Base-by-base conservation (phyloP, 345 rosid species). In the Lumnitzera littorea region DNA sequence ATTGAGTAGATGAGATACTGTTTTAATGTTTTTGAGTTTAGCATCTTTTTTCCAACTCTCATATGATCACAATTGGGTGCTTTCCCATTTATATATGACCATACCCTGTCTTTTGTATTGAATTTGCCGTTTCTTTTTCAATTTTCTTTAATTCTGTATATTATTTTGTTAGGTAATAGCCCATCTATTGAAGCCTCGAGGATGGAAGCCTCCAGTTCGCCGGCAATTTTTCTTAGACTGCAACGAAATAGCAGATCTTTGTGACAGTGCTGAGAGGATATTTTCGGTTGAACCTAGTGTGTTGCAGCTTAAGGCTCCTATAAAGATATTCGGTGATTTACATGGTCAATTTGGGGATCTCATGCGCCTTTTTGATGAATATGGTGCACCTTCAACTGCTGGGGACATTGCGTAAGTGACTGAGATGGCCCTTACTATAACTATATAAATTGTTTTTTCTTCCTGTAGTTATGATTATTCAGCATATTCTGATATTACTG, bases 281-380 rank as follows among this genome's bases (percentile, higher is more conserved):
- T 89, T 91, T 82, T 69, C 92, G 25, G 74, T 82, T 12, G 98
- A 91, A 71, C 87, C 96, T 27, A 89, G 81, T 71, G 96, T 91
- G 48, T 76, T 91, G 74, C 96, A 88, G 77, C 91, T 91, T 59
- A 84, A 58, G 74, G 96, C 96, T 63, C 96, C 98, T 53, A 83
- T 89, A 47, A 91, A 91, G 76, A 91, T 91, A 64, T 91, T 91
- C 79, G 96, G 98, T 75, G 98, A 89, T 83, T 73, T 94, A 67
- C 99, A 94, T 61, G 99, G 99, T 50, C 99, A 94, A 53, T 94
- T 94, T 86, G 97, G 97, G 53, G 99, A 94, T 80, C 95, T 94
- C 68, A 94, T 94, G 97, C 95, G 97, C 63, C 96, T 94, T 67
- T 88, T 94, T 79, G 96, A 94, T 65, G 97, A 94, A 76, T 94